phyloP scores from a whole-genome alignment of 345 rosid species.

The Gossypium bickii region DNA sequence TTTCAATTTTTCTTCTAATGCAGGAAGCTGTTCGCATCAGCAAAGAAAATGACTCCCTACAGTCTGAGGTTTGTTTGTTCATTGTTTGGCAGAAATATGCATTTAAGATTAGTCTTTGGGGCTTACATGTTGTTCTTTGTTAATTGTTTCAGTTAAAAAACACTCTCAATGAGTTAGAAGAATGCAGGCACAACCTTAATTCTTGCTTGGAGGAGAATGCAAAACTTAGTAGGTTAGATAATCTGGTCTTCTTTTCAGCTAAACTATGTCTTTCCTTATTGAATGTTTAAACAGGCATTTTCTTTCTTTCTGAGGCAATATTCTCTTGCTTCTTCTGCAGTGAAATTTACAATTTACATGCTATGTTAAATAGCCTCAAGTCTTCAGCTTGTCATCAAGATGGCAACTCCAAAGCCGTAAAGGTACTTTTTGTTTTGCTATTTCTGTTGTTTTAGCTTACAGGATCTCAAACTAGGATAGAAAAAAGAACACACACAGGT shows the following conservation, averaged over 20 bases:
- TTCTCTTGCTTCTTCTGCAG: constrained; percentile 42
- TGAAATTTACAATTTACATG: constrained; percentile 55
- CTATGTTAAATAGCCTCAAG: constrained; percentile 38
- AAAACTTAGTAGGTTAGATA: constrained; percentile 60
- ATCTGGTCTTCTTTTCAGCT: constrained; percentile 22
- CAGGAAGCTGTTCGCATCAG: constrained; percentile 42
- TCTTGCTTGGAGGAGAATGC: constrained; percentile 80
- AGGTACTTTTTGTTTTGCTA: constrained; percentile 31
- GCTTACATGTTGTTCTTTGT: constrained; percentile 13
- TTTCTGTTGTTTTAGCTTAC: background rate
- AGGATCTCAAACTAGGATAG: background rate
- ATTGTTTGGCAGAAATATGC: constrained; percentile 15
- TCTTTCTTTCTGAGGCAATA: constrained; percentile 19
- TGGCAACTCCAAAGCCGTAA: constrained; percentile 18
- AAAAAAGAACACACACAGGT: background rate
- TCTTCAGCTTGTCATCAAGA: constrained; percentile 31
- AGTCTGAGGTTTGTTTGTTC: constrained; percentile 53
- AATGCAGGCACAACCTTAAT: constrained; percentile 57
- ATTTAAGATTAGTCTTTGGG: constrained; percentile 15
- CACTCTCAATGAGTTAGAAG: constrained; percentile 57
- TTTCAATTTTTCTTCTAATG: constrained; percentile 18
- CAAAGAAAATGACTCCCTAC: constrained; percentile 52
- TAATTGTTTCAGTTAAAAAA: constrained; percentile 50
- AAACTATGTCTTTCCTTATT: constrained; percentile 15
- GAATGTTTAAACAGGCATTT: constrained; percentile 2